Conservation (phyloP, 306 rosid genomes). For the Hippophae gyantsensis region DNA sequence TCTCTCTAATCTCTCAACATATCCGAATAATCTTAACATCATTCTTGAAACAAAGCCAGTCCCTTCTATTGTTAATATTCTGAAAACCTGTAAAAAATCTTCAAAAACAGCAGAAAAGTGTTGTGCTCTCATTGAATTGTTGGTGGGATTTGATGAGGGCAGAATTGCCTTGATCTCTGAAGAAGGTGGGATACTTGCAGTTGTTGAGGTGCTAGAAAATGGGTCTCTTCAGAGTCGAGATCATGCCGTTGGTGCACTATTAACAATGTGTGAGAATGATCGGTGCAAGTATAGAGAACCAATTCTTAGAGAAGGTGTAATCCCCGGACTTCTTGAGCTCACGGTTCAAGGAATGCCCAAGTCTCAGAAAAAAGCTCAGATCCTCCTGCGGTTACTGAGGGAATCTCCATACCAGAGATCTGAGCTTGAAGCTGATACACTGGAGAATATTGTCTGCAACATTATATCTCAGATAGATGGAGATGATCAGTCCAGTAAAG, state of each 20-base stretch:
- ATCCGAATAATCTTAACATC: constrained; percentile 39
- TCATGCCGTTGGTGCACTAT: constrained; percentile 71
- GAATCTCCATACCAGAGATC: constrained; percentile 83
- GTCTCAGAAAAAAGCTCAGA: constrained; percentile 72
- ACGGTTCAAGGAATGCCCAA: constrained; percentile 95
- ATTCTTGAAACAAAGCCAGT: constrained; percentile 59
- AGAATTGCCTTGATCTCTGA: constrained; percentile 66
- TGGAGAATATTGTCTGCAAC: constrained; percentile 87
- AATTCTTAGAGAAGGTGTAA: constrained; percentile 86
- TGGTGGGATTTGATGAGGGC: constrained; percentile 61
- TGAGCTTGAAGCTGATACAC: constrained; percentile 71
- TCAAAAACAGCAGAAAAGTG: constrained; percentile 92
- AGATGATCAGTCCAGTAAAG: constrained; percentile 79
- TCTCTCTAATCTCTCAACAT: constrained; percentile 83
- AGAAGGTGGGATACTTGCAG: constrained; percentile 92
- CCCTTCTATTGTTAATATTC: constrained; percentile 49
- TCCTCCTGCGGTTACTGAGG: constrained; percentile 58
- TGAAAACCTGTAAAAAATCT: constrained; percentile 67
- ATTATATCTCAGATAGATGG: constrained; percentile 88
- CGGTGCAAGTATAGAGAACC: constrained; percentile 83
- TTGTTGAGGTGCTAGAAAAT: constrained; percentile 81
- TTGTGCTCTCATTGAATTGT: constrained; percentile 70
- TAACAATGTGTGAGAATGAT: constrained; percentile 81
- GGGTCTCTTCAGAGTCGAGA: constrained; percentile 83
- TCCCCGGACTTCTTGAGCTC: constrained; percentile 93